Evolutionary conservation across 2,329 filamentous ascomycete genomes (phyloP).

Genomic region (Colletotrichum zoysiae): DNA sequence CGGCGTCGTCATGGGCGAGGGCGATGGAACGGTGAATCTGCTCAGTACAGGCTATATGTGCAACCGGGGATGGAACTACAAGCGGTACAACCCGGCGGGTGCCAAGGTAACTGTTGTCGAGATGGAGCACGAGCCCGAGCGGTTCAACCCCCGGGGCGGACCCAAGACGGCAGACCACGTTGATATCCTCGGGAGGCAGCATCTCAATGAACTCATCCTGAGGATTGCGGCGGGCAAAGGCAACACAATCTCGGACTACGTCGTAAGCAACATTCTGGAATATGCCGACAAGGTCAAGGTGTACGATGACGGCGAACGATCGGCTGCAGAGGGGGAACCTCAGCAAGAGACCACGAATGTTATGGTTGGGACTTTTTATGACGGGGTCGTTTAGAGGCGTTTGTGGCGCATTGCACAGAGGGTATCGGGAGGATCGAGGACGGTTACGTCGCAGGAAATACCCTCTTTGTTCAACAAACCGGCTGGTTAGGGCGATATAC

Average conservation of each 20-base stretch:
- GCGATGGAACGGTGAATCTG: constrained; percentile 95
- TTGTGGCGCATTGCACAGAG: constrained; percentile 17
- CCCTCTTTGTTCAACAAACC: constrained; percentile 10
- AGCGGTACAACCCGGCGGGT: constrained; percentile 90
- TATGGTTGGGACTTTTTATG: background rate
- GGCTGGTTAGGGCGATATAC: background rate
- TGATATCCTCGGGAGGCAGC: constrained; percentile 91
- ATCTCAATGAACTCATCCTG: constrained; percentile 90
- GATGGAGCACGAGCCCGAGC: constrained; percentile 96
- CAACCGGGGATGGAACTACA: constrained; percentile 92
- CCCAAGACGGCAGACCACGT: constrained; percentile 89
- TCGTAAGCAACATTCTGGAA: constrained; percentile 83
- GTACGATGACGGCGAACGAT: constrained; percentile 69
- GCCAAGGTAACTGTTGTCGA: constrained; percentile 87
- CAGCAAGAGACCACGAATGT: constrained; percentile 2
- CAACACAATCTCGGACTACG: constrained; percentile 79
- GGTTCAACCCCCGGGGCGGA: constrained; percentile 85
- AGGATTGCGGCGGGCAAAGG: constrained; percentile 88
- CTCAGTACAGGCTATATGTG: constrained; percentile 97
- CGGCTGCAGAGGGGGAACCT: constrained; percentile 2
- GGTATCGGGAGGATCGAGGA: constrained; percentile 2
- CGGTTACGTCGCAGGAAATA: constrained; percentile 18
- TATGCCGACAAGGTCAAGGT: constrained; percentile 89
- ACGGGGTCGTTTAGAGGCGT: constrained; percentile 24
- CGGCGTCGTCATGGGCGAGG: constrained; percentile 95